Conservation (phyloP, 2,329 filamentous ascomycete genomes). For the Paracoccidioides lutzii region DNA sequence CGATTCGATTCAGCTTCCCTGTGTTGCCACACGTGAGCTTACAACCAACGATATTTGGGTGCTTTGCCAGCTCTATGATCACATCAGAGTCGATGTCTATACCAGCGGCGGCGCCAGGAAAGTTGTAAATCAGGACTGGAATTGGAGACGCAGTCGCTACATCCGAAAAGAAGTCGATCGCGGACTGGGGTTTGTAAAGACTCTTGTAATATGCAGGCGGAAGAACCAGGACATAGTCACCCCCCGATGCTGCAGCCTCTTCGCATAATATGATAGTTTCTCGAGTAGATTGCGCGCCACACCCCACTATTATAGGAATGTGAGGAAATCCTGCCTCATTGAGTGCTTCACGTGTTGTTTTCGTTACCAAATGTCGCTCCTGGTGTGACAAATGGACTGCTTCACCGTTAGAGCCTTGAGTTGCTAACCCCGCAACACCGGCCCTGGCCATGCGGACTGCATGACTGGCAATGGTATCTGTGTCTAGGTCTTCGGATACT, state of each 20-base stretch:
- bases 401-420: slow-evolving; percentile 85
- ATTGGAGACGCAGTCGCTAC: slow-evolving; percentile 65
- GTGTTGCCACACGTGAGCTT: slow-evolving; percentile 91
- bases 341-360: slow-evolving; percentile 66
- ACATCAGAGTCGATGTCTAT: slow-evolving; percentile 85
- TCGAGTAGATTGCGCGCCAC: slow-evolving; percentile 67
- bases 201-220: slow-evolving; percentile 74
- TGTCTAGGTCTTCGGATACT: slow-evolving; percentile 71
- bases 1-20: slow-evolving; percentile 71
- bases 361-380: slow-evolving; percentile 63
- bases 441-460: slow-evolving; percentile 63
- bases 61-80: slow-evolving; percentile 63
- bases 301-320: slow-evolving; percentile 71
- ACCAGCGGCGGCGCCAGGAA: slow-evolving; percentile 72
- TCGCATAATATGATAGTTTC: slow-evolving; percentile 65
- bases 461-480: slow-evolving; percentile 66
- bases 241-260: slow-evolving; percentile 54
- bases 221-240: slow-evolving; percentile 67
- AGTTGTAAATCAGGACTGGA: slow-evolving; percentile 81
- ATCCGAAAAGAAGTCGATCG: slow-evolving; percentile 59
- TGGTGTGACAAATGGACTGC: slow-evolving; percentile 69
- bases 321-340: slow-evolving; percentile 64
- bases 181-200: slow-evolving; percentile 59
- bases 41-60: slow-evolving; percentile 74
- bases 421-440: slow-evolving; percentile 69